These are phyloP conservation scores for Pythium aphanidermatum DNA, from an alignment of 352 stramenopile genomes.

Conservation along the genomic window DNA sequence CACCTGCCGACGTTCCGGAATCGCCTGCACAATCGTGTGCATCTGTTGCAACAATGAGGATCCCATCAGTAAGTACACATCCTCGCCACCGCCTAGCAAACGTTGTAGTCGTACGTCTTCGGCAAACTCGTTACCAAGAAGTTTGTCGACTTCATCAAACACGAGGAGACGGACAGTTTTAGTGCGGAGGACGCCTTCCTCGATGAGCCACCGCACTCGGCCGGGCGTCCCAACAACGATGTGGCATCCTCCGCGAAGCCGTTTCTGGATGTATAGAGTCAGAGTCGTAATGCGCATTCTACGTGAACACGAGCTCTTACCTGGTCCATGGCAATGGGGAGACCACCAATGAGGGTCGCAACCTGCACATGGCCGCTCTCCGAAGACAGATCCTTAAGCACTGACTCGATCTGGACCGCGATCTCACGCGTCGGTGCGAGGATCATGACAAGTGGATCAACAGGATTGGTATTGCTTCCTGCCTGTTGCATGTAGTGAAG, in stretches of 20 bases:
- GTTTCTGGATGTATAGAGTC: constrained; percentile 5
- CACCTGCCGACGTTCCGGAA: constrained; percentile 62
- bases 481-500: constrained; percentile 25
- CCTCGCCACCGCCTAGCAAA: not conserved
- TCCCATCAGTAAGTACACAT: not conserved
- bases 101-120: constrained; percentile 29
- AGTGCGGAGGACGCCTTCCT: constrained; percentile 40
- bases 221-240: constrained; percentile 70
- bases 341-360: constrained; percentile 50
- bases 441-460: constrained; percentile 43
- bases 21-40: constrained; percentile 39
- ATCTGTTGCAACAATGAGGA: constrained; percentile 27
- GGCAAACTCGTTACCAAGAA: constrained; percentile 61
- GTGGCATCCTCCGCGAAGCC: constrained; percentile 41
- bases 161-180: constrained; percentile 53
- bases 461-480: not conserved
- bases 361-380: constrained; percentile 34
- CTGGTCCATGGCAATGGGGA: constrained; percentile 56
- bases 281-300: not conserved
- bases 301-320: constrained; percentile 14
- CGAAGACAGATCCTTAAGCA: constrained; percentile 46
- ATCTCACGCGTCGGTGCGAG: constrained; percentile 77
- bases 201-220: constrained; percentile 61
- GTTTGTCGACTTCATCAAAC: constrained; percentile 80
- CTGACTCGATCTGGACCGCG: constrained; percentile 63